Evolutionary conservation across 306 rosid genomes (phyloP), one percentile per base, ranked within the genome.

Genomic region (Cucurbita pepo): DNA sequence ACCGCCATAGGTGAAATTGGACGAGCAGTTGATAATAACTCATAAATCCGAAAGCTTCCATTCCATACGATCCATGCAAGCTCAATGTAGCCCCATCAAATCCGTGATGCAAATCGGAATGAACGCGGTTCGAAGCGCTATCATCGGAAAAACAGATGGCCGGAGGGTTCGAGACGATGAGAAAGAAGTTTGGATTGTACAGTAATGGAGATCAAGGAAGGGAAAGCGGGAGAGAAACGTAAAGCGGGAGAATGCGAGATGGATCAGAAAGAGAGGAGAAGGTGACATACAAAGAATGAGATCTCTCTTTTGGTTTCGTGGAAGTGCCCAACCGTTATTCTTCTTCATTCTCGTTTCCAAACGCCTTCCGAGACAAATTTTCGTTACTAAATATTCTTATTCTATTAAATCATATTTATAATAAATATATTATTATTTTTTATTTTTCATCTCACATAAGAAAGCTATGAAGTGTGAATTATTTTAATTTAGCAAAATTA

Each of bases 1-100:
- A 65, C 40, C 55, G 72, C 72, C 72, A 65, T 65, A 6, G 72
- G 37, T 65, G 72, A 44, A 65, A 65, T 44, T 21, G 72, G 38
- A 65, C 18, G 55, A 65, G 72, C 13, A 41, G 52, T 65, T 65
- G 53, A 65, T 3, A 43, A 21, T 10, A 44, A 65, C 72, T 65
- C 72, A 65, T 65, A 65, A 65, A 44, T 43, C 38, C 38, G 45
- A 43, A 44, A 21, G 54, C 18, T 10, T 65, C 72, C 72, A 65
- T 43, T 44, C 72, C 55, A 65, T 65, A 65, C 19, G 72, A 65
- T 65, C 72, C 72, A 65, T 65, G 72, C 72, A 65, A 65, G 3
- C 72, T 65, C 72, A 65, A 43, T 40, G 16, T 12, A 22, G 38
- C 53, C 54, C 50, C 53, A 65, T 44, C 72, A 21, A 44, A 65